Evolutionary conservation across 2,329 filamentous ascomycete genomes (phyloP), one percentile per base, ranked within the genome.

Genomic region (Thielaviopsis euricoi): DNA sequence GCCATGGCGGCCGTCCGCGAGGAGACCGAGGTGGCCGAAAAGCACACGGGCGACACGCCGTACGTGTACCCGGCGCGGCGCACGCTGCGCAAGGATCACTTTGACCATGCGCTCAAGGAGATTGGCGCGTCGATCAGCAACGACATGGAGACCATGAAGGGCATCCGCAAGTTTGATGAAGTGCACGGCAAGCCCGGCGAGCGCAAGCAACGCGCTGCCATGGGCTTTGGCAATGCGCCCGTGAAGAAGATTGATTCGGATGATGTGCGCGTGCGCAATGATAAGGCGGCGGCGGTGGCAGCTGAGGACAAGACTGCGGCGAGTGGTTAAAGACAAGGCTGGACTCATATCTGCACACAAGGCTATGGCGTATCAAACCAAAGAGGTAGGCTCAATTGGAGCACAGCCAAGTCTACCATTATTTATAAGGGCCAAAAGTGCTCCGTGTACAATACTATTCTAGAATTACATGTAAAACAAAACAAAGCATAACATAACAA

Each of bases 101-200:
- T 98, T 66, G 86, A 90, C 17, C 85, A 82, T 63, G 93, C 89
- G 1, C 76, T 95, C 65, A 79, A 82, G 65, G 90, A 97, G 70
- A 95, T 98, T 64, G 87, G 85, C 58, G 89, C 93, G 0, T 94
- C 87, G 65, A 90, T 96, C 63, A 90, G 82, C 64, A 91, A 96
- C 69, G 90, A 98, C 66, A 97, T 96, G 91, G 77, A 81, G 53
- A 88, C 82, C 33, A 74, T 98, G 62, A 81, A 82, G 63, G 87
- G 87, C 13, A 95, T 98, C 65, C 80, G 88, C 64, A 94, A 94
- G 71, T 98, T 97, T 66, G 93, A 98, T 67, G 88, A 95, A 71
- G 86, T 91, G 68, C 98, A 90, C 68, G 62, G 62, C 9, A 62
- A 61, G 50, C 56, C 59, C 1, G 89, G 95, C 67, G 79, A 85